These are phyloP conservation scores for Ananas comosus DNA, from an alignment of 176 grass and related monocot genomes.

Conservation along the genomic window DNA sequence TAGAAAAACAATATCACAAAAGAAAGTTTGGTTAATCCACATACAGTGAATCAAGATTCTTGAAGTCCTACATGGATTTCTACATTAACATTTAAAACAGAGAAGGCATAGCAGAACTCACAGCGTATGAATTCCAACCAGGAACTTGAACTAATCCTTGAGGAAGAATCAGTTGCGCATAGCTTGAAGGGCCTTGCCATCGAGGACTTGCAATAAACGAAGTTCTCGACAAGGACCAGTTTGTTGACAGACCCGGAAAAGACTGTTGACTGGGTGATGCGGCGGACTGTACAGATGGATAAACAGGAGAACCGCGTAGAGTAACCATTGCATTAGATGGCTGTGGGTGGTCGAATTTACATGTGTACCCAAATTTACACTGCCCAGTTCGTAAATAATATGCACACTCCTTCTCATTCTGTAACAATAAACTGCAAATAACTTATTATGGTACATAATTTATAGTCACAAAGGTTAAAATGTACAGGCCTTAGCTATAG, in stretches of 20 bases:
- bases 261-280: slow-evolving; percentile 54
- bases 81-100: background rate
- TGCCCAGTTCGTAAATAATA: slow-evolving; percentile 86
- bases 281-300: slow-evolving; percentile 50
- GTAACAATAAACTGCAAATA: slow-evolving; percentile 39
- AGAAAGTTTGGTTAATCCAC: no score
- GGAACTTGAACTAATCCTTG: slow-evolving; percentile 76
- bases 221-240: slow-evolving; percentile 48
- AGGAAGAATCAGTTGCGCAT: slow-evolving; percentile 80
- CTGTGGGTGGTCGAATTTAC: slow-evolving; percentile 85
- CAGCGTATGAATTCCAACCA: slow-evolving; percentile 73
- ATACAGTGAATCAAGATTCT: no score
- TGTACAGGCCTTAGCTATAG: no score
- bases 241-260: slow-evolving; percentile 44
- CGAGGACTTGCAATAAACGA: slow-evolving; percentile 75
- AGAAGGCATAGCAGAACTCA: slow-evolving; percentile 30
- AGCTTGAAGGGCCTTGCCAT: slow-evolving; percentile 85
- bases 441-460: slow-evolving; percentile 2
- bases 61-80: background rate
- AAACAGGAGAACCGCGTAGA: slow-evolving; percentile 50
- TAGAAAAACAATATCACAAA: no score
- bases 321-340: slow-evolving; percentile 59
- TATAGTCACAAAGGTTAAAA: background rate
- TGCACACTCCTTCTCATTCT: slow-evolving; percentile 81
- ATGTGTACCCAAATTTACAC: slow-evolving; percentile 80